Evolutionary conservation across 352 stramenopile genomes (phyloP).

Genomic region (Phytophthora tubulina): DNA sequence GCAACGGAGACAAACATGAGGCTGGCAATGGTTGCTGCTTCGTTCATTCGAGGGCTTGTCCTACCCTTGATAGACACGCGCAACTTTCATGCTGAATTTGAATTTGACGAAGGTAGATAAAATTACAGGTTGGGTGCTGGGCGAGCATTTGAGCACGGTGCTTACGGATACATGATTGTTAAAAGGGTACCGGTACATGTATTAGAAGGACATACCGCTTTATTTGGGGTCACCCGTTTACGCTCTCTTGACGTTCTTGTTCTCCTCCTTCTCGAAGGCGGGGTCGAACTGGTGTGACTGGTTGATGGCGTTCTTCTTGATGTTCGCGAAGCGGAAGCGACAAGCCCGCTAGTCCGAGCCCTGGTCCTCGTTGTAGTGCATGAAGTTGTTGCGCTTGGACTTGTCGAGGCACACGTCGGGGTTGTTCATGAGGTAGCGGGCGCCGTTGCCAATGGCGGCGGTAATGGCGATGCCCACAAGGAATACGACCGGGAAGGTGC

Average conservation of each 20-base stretch:
- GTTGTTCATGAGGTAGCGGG: conserved; percentile 39
- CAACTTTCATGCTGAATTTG: background rate
- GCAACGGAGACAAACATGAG: too few relatives aligned
- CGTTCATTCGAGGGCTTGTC: too few relatives aligned
- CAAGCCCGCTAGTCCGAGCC: conserved; percentile 48
- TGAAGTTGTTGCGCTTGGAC: conserved; percentile 50
- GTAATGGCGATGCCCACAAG: conserved; percentile 25
- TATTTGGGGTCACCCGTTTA: background rate
- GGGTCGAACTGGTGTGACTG: conserved; percentile 66
- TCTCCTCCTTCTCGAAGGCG: conserved; percentile 59
- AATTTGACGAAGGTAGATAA: background rate
- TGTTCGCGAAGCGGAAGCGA: conserved; percentile 61
- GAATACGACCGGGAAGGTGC: conserved; percentile 49
- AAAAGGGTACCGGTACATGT: background rate
- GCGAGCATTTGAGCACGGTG: too few relatives aligned
- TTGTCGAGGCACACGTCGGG: conserved; percentile 62
- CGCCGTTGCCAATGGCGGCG: conserved; percentile 27
- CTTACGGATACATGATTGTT: too few relatives aligned
- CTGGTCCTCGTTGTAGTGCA: conserved; percentile 48
- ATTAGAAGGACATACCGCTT: background rate
- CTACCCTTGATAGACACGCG: too few relatives aligned
- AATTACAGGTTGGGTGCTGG: background rate
- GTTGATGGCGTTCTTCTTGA: conserved; percentile 66
- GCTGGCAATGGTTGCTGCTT: too few relatives aligned
- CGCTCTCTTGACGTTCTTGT: conserved; percentile 39